These are phyloP conservation scores for Monosporascus sp. DNA, from an alignment of 2,329 filamentous ascomycete species.

Conservation along the genomic window DNA sequence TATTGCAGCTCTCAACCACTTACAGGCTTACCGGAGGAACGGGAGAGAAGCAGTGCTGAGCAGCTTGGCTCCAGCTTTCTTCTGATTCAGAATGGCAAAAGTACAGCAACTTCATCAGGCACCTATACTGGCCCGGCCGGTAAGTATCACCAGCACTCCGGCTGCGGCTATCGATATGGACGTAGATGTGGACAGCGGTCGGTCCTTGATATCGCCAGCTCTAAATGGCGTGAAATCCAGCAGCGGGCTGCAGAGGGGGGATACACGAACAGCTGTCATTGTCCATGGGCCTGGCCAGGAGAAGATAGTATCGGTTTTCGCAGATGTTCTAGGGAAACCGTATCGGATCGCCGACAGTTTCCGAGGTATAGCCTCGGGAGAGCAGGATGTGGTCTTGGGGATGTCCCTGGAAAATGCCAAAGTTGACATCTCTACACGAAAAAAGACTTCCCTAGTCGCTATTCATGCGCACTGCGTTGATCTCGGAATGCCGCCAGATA, in stretches of 20 bases:
- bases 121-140: slow-evolving; percentile 43
- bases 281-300: slow-evolving; percentile 68
- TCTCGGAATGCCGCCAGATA: slow-evolving; percentile 62
- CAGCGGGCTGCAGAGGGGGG: slow-evolving; percentile 44
- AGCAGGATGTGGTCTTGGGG: slow-evolving; percentile 63
- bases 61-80: slow-evolving; percentile 4
- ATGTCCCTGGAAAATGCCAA: slow-evolving; percentile 53
- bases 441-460: slow-evolving; percentile 55
- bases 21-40: not conserved
- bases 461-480: slow-evolving; percentile 75
- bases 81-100: slow-evolving; percentile 27
- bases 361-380: slow-evolving; percentile 45
- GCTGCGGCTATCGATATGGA: slow-evolving; percentile 18
- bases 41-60: slow-evolving; percentile 1
- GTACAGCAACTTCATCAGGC: slow-evolving; percentile 43
- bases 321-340: slow-evolving; percentile 72
- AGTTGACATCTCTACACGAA: slow-evolving; percentile 50
- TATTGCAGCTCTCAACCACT: not conserved
- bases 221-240: slow-evolving; percentile 35
- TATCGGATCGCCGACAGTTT: slow-evolving; percentile 55
- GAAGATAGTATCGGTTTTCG: slow-evolving; percentile 67
- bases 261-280: slow-evolving; percentile 57
- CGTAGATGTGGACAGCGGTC: slow-evolving; percentile 8
- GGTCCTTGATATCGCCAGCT: slow-evolving; percentile 11
- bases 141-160: slow-evolving; percentile 25